A percentile compares a stretch with the other conserved stretches of the same genome.
phyloP scores from a whole-genome alignment of 352 stramenopile genomes.

The Globisporangium heterothallicum region DNA sequence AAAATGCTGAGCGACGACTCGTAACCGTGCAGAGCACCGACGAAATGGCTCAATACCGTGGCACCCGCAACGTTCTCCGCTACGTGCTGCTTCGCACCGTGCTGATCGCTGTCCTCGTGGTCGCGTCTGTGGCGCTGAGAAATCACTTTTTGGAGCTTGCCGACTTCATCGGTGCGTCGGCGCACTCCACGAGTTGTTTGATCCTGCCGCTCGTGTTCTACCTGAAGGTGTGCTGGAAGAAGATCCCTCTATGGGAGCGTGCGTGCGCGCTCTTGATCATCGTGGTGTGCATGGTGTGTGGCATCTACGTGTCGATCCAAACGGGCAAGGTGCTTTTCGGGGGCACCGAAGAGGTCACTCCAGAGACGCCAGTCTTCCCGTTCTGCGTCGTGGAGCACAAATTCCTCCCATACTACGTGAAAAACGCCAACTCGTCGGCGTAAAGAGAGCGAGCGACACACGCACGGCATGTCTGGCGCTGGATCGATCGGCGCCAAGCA shows the following conservation, averaged over 20 bases:
- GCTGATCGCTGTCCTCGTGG: constrained; percentile 18
- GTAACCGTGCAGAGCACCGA: constrained; percentile 3
- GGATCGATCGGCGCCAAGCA: no score
- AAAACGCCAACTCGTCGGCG: not conserved
- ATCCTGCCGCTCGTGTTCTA: constrained; percentile 30
- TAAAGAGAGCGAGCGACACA: no score
- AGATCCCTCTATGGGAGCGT: constrained; percentile 20
- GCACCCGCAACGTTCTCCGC: constrained; percentile 13
- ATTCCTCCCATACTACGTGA: constrained; percentile 16
- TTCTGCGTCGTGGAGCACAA: constrained; percentile 14
- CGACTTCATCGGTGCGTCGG: constrained; percentile 26
- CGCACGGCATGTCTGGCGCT: no score
- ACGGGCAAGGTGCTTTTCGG: constrained; percentile 17
- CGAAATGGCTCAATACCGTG: constrained; percentile 15
- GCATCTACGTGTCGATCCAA: constrained; percentile 19
- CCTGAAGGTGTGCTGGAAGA: constrained; percentile 23
- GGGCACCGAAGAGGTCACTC: not conserved
- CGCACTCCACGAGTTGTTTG: constrained; percentile 22
- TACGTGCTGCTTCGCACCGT: constrained; percentile 19
- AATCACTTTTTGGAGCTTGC: constrained; percentile 17
- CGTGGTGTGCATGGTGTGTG: constrained; percentile 17
- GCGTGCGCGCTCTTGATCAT: constrained; percentile 15
- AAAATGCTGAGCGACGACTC: constrained; percentile 6
- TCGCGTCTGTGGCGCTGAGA: constrained; percentile 14
- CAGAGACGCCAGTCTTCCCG: constrained; percentile 15